Evolutionary conservation across 106 monocot species (phyloP).

Genomic region (Dendrobium officinale): DNA sequence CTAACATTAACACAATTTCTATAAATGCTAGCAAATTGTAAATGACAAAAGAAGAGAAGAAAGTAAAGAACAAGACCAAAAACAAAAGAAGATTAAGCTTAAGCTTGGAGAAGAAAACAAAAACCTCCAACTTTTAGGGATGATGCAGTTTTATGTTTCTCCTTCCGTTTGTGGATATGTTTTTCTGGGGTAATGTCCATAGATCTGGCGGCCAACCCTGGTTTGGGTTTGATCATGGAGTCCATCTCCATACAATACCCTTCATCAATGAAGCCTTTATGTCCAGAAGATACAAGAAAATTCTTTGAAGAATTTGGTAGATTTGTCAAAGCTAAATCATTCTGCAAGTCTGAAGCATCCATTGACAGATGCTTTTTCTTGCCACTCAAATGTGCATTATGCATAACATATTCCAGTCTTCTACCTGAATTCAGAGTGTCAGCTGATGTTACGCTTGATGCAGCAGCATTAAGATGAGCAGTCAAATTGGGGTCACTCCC

Average conservation of each 20-base stretch:
- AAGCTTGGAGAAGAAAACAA: neutral
- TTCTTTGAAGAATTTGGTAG: slow-evolving; percentile 16
- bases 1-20: neutral
- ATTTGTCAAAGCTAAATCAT: slow-evolving; percentile 10
- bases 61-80: neutral
- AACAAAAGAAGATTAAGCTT: slow-evolving; percentile 7
- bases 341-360: slow-evolving; percentile 16
- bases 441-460: slow-evolving; percentile 15
- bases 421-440: slow-evolving; percentile 11
- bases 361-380: slow-evolving; percentile 45
- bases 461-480: slow-evolving; percentile 23
- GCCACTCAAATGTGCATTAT: slow-evolving; percentile 6
- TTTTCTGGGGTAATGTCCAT: slow-evolving; percentile 27
- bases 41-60: neutral
- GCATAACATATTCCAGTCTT: slow-evolving; percentile 14
- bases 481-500: slow-evolving; percentile 17
- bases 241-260: neutral
- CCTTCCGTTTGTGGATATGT: slow-evolving; percentile 28
- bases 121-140: slow-evolving; percentile 59
- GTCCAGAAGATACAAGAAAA: slow-evolving; percentile 14
- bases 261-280: slow-evolving; percentile 19
- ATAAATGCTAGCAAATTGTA: neutral
- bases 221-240: slow-evolving; percentile 2
- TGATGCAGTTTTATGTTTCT: slow-evolving; percentile 28
- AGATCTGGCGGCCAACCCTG: slow-evolving; percentile 22